Base-by-base conservation (phyloP, 176 grass and related monocot species). In the Musa itinerans region DNA sequence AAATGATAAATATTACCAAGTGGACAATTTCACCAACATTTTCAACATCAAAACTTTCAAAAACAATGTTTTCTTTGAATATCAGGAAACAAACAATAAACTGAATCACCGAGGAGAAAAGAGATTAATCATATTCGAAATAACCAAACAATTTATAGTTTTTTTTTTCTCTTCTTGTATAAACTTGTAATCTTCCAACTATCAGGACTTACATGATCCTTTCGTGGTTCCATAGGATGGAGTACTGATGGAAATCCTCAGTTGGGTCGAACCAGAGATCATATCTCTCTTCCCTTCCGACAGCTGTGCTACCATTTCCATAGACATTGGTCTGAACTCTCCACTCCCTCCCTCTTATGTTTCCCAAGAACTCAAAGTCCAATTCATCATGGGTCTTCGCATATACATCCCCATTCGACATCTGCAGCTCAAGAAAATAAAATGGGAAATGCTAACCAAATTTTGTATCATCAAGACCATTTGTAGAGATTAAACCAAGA, bases 351-450 rank as follows among this genome's bases (percentile, higher is more conserved):
- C 93, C 93, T 49, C 87, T 91, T 69, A 92, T 88, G 63, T 92
- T 92, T 72, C 93, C 93, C 63, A 96, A 83, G 81, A 96, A 96
- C 87, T 96, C 93, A 75, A 96, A 96, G 86, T 96, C 93, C 77
- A 96, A 80, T 79, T 96, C 93, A 77, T 96, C 93, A 77, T 96
- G 93, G 21, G 83, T 96, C 86, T 85, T 92, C 85, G 87, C 69
- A 79, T 86, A 92, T 74, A 77, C 52, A 89, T 90, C 93, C 10
- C 85, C 93, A 87, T 96, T 96, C 2, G 93, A 92, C 69, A 96
- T 77, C 92, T 96, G 74, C 79, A 79, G 9, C 23, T 56, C 12
- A 25, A 52, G 9, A 27, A 66, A 79, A 53, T 16, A 77, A 43
- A 43, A 43, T 43, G 34, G 34, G 34, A 43, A 43, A 43, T 43